These are phyloP conservation scores for Syzygium aromaticum DNA, from an alignment of 345 rosid genomes.

Conservation along the genomic window DNA sequence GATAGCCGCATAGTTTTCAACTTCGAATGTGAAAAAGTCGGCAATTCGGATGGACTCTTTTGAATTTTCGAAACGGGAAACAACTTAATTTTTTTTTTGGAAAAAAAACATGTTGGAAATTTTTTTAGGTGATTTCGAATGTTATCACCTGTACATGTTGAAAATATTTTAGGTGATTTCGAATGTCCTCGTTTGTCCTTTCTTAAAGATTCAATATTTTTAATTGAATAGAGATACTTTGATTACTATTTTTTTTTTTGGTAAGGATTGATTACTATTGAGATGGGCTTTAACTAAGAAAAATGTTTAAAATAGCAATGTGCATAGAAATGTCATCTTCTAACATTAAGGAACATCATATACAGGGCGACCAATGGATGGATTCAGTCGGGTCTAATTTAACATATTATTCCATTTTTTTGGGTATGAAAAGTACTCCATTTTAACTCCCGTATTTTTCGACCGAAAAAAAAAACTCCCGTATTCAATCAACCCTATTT, in stretches of 20 bases:
- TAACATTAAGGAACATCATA: neutral
- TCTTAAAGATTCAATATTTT: neutral
- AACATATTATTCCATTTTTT: neutral
- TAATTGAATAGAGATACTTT: fast-evolving
- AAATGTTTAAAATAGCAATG: neutral
- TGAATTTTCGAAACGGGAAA: neutral
- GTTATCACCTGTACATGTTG: fast-evolving
- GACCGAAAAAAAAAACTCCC: too few species aligned
- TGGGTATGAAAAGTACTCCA: neutral
- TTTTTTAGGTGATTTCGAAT: neutral
- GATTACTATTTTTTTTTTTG: too few species aligned
- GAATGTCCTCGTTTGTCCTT: neutral
- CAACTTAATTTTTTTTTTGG: neutral
- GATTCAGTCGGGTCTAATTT: neutral
- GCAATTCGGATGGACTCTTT: neutral
- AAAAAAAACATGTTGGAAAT: neutral
- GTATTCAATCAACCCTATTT: neutral
- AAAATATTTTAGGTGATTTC: neutral
- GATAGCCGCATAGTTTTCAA: neutral
- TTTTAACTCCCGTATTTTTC: neutral
- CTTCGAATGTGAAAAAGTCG: neutral
- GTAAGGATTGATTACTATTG: fast-evolving
- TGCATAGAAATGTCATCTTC: neutral
- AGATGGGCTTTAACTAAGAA: neutral
- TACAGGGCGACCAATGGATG: neutral